phyloP scores from a whole-genome alignment of 2,329 filamentous ascomycete genomes.

The Alternaria viburni region DNA sequence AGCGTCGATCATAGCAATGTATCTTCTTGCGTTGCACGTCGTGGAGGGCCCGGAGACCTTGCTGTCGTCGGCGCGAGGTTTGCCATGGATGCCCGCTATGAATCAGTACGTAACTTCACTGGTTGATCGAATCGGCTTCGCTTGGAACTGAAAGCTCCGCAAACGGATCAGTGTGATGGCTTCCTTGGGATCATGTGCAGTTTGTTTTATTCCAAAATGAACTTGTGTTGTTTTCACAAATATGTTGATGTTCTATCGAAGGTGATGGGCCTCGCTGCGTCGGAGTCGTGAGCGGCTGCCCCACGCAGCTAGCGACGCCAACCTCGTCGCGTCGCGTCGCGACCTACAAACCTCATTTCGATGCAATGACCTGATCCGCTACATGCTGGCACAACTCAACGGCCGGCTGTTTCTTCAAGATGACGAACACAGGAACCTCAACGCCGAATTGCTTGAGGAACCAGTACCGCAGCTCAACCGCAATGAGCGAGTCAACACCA shows the following conservation, averaged over 20 bases:
- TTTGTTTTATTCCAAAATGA: too few relatives aligned
- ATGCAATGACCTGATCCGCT: conserved; percentile 6
- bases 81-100: not conserved
- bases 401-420: conserved; percentile 17
- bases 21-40: not conserved
- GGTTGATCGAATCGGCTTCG: not conserved
- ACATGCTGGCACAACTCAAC: conserved; percentile 7
- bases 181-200: too few relatives aligned
- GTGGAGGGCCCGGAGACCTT: not conserved
- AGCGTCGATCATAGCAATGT: not conserved
- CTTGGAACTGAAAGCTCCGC: not conserved
- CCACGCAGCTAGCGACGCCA: not conserved
- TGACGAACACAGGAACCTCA: conserved; percentile 25
- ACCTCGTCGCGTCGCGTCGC: not conserved
- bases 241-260: not conserved
- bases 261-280: not conserved
- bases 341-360: not conserved
- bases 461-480: conserved; percentile 32
- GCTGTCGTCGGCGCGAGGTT: not conserved
- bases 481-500: conserved; percentile 32
- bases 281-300: not conserved
- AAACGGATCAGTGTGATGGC: not conserved
- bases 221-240: too few relatives aligned
- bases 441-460: conserved; percentile 21
- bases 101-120: too few relatives aligned